Conservation (phyloP, 2,329 filamentous ascomycete species). For the Colletotrichum camelliae region DNA sequence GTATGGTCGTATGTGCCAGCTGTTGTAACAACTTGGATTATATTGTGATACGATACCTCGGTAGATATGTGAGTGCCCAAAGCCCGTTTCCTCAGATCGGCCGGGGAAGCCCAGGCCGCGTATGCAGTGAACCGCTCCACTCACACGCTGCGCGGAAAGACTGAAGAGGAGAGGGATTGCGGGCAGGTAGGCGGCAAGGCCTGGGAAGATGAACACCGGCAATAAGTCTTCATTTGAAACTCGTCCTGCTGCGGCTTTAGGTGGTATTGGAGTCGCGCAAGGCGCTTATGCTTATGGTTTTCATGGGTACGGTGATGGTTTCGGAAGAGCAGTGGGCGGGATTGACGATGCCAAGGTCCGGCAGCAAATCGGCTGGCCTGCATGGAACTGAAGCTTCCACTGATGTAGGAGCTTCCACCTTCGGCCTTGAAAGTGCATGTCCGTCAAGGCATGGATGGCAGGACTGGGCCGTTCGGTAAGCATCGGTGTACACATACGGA, state of each 20-base stretch:
- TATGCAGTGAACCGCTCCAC: neutral
- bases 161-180: neutral
- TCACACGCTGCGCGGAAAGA: neutral
- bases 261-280: neutral
- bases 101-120: neutral
- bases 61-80: neutral
- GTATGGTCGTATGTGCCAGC: neutral
- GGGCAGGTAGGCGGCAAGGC: neutral
- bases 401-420: neutral
- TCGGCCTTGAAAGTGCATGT: neutral
- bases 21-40: fast-evolving
- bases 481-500: neutral
- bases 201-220: neutral
- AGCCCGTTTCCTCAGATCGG: neutral
- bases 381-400: neutral
- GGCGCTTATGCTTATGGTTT: neutral
- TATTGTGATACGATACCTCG: neutral
- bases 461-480: neutral
- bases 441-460: neutral
- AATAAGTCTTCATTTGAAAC: neutral
- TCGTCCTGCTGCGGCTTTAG: neutral
- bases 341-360: neutral
- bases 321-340: neutral
- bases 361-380: neutral
- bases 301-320: neutral